Evolutionary conservation across 2,329 filamentous ascomycete genomes (phyloP).

Genomic region (Aspergillus piperis): DNA sequence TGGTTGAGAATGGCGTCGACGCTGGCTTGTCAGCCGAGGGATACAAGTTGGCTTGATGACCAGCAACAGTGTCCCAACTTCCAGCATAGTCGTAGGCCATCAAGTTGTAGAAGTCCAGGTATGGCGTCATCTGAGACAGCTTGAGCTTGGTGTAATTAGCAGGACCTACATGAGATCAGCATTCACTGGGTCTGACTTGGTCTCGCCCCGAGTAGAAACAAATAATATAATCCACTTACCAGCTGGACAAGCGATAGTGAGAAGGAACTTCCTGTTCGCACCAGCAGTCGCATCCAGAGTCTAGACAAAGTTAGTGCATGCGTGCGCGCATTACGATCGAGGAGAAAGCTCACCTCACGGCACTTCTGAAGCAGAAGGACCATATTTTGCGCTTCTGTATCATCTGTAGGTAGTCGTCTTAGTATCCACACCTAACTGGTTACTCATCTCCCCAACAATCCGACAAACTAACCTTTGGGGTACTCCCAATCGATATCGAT

Average conservation of each 20-base stretch:
- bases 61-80: conserved; percentile 71
- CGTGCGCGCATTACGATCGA: background rate
- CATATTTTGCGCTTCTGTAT: conserved; percentile 45
- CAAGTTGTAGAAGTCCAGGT: conserved; percentile 56
- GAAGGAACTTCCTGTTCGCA: conserved; percentile 46
- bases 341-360: conserved; percentile 36
- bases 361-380: conserved; percentile 47
- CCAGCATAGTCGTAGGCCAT: conserved; percentile 91
- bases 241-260: conserved; percentile 54
- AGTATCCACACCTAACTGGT: background rate
- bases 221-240: conserved; percentile 26
- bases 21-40: conserved; percentile 59
- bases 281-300: conserved; percentile 43
- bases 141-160: conserved; percentile 46
- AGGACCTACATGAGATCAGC: conserved; percentile 32
- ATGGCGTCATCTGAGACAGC: conserved; percentile 47
- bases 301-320: conserved; percentile 23
- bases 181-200: background rate
- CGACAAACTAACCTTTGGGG: conserved; percentile 36
- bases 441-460: background rate
- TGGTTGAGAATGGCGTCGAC: conserved; percentile 76
- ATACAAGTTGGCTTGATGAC: conserved; percentile 81
- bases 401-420: conserved; percentile 32
- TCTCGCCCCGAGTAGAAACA: background rate
- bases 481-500: conserved; percentile 54